These are phyloP conservation scores for Trametes versicolor DNA, from an alignment of 1,284 basidiomycete genomes.

Conservation along the genomic window DNA sequence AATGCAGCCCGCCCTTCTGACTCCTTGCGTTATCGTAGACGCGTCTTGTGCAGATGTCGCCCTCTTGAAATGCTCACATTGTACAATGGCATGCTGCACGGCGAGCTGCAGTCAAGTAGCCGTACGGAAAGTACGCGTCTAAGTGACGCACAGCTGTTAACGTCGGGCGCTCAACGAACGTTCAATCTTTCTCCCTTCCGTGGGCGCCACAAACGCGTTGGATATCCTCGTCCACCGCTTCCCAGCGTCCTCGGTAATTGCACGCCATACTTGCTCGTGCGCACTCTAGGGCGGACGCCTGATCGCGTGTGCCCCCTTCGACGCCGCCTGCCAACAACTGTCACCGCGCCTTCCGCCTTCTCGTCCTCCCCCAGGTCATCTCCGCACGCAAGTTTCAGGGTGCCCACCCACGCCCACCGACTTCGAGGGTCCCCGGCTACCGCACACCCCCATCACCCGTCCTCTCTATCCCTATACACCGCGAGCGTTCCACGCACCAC, in stretches of 20 bases:
- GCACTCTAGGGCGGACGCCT: conserved; percentile 3
- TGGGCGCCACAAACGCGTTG: neutral
- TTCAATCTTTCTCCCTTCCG: neutral
- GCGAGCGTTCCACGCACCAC: neutral
- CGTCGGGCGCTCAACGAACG: neutral
- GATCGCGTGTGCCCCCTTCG: neutral
- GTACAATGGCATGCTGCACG: neutral
- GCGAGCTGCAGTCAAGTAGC: neutral
- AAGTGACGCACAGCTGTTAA: neutral
- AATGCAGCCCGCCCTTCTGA: conserved; percentile 4
- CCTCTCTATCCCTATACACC: neutral
- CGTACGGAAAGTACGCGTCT: neutral
- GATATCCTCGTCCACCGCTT: neutral
- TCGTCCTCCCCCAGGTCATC: conserved; percentile 4
- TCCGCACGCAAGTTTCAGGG: conserved; percentile 16
- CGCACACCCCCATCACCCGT: neutral
- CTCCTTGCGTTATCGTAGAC: conserved; percentile 12
- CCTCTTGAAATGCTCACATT: neutral
- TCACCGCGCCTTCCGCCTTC: conserved; percentile 6
- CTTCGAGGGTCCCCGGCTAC: conserved; percentile 10
- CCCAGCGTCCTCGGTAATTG: neutral
- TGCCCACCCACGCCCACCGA: neutral
- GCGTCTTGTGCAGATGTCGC: neutral
- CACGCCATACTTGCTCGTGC: neutral
- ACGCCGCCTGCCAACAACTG: neutral